A percentile compares a stretch with the other conserved stretches of the same genome.
phyloP scores from a whole-genome alignment of 148 eudicot genomes.

The Fagopyrum tataricum region DNA sequence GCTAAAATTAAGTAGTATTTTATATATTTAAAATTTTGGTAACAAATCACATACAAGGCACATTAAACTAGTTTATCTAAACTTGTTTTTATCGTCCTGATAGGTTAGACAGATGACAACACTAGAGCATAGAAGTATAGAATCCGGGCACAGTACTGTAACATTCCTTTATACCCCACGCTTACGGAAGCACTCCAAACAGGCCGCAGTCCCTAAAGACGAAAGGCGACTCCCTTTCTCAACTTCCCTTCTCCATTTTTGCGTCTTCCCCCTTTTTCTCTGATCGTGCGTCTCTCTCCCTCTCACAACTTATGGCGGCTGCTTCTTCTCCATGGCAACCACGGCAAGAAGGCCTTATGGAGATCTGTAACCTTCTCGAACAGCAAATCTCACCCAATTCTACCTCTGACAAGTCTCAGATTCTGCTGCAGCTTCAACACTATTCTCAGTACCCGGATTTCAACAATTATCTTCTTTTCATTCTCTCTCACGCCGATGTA shows the following conservation, averaged over 20 bases:
- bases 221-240: neutral
- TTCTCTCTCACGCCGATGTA: slow-evolving; percentile 78
- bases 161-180: no score
- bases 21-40: no score
- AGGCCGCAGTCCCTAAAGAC: slow-evolving; percentile 3
- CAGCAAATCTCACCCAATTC: slow-evolving; percentile 72
- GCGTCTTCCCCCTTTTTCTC: neutral
- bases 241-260: neutral
- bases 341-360: slow-evolving; percentile 75
- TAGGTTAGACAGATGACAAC: no score
- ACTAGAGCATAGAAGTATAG: no score
- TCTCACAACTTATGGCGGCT: slow-evolving; percentile 11
- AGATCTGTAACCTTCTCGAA: slow-evolving; percentile 76
- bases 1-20: no score
- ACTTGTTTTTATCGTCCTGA: no score
- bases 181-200: neutral
- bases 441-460: slow-evolving; percentile 90
- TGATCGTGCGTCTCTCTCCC: neutral
- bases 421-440: slow-evolving; percentile 79
- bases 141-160: no score
- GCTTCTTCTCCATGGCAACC: slow-evolving; percentile 68
- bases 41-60: no score
- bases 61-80: no score
- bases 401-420: slow-evolving; percentile 66
- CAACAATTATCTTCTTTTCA: slow-evolving; percentile 85